phyloP scores from a whole-genome alignment of 2,329 filamentous ascomycete genomes.

The Phialophora macrospora region DNA sequence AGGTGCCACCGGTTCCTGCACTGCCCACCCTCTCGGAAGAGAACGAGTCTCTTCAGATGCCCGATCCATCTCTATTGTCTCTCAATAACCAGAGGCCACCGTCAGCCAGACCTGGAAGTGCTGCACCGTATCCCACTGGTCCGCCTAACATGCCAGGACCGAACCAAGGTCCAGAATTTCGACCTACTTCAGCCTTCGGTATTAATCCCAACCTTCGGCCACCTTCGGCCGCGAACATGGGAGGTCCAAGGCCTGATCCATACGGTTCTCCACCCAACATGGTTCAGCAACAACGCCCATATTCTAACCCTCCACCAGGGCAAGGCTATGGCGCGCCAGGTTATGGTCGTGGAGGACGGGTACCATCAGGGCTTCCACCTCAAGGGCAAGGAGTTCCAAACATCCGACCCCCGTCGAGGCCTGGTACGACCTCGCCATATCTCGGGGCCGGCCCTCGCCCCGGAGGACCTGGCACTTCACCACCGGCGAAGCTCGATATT shows the following conservation, averaged over 20 bases:
- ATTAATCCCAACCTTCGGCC: slow-evolving; percentile 55
- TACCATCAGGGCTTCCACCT: slow-evolving; percentile 27
- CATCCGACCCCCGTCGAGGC: slow-evolving; percentile 39
- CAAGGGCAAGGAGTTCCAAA: slow-evolving; percentile 22
- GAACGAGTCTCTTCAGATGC: slow-evolving; percentile 49
- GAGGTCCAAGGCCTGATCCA: slow-evolving; percentile 34
- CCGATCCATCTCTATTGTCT: slow-evolving; percentile 53
- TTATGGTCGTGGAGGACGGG: slow-evolving; percentile 31
- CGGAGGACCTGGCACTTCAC: slow-evolving; percentile 37
- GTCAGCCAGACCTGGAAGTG: slow-evolving; percentile 31
- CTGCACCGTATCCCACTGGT: slow-evolving; percentile 52
- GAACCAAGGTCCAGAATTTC: slow-evolving; percentile 45
- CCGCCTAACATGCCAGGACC: slow-evolving; percentile 41
- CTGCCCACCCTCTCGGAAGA: slow-evolving; percentile 50
- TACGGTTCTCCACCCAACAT: slow-evolving; percentile 24
- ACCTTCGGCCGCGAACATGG: slow-evolving; percentile 42
- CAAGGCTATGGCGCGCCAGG: slow-evolving; percentile 42
- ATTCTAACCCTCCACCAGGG: slow-evolving; percentile 26
- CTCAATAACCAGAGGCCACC: slow-evolving; percentile 41
- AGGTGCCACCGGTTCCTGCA: slow-evolving; percentile 44
- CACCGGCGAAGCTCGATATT: slow-evolving; percentile 50
- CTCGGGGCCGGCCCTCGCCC: slow-evolving; percentile 21
- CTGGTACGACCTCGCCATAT: slow-evolving; percentile 38
- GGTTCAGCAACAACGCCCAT: slow-evolving; percentile 33
- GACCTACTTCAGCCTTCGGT: slow-evolving; percentile 54